Percentiles rank a stretch among this genome's conserved stretches.
phyloP scores from a whole-genome alignment of 176 grass and related monocot species.

The Thalia dealbata region DNA sequence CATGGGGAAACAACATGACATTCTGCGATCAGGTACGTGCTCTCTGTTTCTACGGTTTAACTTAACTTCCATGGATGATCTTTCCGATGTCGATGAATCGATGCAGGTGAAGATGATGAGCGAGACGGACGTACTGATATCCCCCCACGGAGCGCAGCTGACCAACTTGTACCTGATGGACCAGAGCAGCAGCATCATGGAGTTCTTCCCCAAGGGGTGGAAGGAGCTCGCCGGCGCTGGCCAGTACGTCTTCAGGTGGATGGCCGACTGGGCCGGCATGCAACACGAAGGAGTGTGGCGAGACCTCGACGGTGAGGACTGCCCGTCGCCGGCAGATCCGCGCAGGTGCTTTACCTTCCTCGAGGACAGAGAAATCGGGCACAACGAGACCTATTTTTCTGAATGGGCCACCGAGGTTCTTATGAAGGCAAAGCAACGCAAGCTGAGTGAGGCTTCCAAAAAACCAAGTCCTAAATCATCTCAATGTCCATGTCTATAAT shows the following conservation, averaged over 20 bases:
- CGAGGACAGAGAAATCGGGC: slow-evolving; percentile 42
- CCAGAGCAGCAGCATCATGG: slow-evolving; percentile 58
- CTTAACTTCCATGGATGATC: too few species aligned
- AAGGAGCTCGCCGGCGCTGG: slow-evolving; percentile 31
- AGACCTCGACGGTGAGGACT: slow-evolving; percentile 33
- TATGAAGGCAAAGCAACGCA: slow-evolving; percentile 23
- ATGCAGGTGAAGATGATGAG: slow-evolving; percentile 49
- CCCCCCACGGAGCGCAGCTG: slow-evolving; percentile 63
- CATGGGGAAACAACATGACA: slow-evolving; percentile 38
- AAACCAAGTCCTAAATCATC: neutral
- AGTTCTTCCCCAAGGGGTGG: slow-evolving; percentile 69
- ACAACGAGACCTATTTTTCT: slow-evolving; percentile 39
- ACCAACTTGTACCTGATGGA: slow-evolving; percentile 70
- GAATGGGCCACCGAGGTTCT: slow-evolving; percentile 38
- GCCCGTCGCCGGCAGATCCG: neutral
- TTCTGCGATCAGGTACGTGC: slow-evolving; percentile 46
- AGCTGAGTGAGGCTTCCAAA: neutral
- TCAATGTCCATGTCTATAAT: neutral
- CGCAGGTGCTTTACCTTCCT: slow-evolving; percentile 23
- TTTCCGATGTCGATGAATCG: neutral
- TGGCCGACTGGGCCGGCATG: slow-evolving; percentile 40
- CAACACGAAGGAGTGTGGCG: slow-evolving; percentile 59
- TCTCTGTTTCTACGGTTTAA: neutral
- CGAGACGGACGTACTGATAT: slow-evolving; percentile 49
- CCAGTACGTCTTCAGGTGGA: slow-evolving; percentile 61